Evolutionary conservation across 2,329 filamentous ascomycete species (phyloP), one percentile per base, ranked within the genome.

Genomic region (Albifimbria verrucaria): DNA sequence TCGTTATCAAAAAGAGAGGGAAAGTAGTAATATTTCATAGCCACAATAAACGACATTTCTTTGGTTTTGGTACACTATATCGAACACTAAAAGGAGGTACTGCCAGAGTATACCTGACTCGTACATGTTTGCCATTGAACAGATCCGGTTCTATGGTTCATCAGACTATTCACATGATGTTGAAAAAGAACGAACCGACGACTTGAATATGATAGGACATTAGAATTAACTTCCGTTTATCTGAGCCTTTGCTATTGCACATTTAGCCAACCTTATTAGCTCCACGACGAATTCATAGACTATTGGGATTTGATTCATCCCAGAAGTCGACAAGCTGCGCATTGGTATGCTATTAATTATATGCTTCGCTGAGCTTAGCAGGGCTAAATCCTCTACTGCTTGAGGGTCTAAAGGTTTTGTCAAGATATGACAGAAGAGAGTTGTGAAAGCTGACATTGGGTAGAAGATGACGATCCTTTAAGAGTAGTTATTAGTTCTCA

Each of bases 401-500:
- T 73, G 65, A 0, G 71, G 65, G 23, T 77, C 66, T 0, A 73
- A 65, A 0, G 81, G 81, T 25, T 78, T 69, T 21, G 72, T 66
- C 0, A 85, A 65, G 25, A 83, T 73, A 54, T 78, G 80, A 66
- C 77, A 80, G 59, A 84, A 85, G 1, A 85, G 68, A 1, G 72
- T 74, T 50, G 83, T 68, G 15, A 81, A 67, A 1, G 81, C 80
- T 0, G 78, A 76, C 51, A 81, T 75, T 1, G 81, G 80, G 51
- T 84, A 84, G 58, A 81, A 83, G 2, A 81, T 68, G 3, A 82
- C 63, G n/a, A 75, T 65, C 79, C 81, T 83, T 3, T 0, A 4
- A 5, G 9, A 17, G 0, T 12, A 51, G 51, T 12, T 2, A 2
- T 12, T 7, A n/a, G 24, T 6, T 7, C 3, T 3, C 9, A 17